Conservation (phyloP, 768 basidiomycete species). For the Auricularia cornea region DNA sequence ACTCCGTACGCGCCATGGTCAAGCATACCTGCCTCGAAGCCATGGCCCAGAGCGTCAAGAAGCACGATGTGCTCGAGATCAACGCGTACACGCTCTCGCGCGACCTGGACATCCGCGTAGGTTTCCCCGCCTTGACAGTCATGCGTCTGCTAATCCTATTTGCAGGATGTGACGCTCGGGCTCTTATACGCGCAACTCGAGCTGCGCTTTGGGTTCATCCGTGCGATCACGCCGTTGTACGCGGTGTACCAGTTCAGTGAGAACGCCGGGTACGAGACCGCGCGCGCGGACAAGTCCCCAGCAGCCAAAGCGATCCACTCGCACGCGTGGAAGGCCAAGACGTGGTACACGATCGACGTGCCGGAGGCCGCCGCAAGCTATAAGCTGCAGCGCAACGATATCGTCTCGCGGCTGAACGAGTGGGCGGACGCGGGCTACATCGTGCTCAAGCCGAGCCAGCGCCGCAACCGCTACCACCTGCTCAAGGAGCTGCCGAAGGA, state of each 20-base stretch:
- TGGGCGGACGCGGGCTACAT: conserved; percentile 34
- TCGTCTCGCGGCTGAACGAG: conserved; percentile 27
- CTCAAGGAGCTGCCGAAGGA: conserved; percentile 28
- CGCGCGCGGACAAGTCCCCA: conserved; percentile 23
- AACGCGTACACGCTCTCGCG: conserved; percentile 8
- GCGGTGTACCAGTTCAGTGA: conserved; percentile 32
- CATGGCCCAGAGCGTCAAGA: conserved; percentile 2
- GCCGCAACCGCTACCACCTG: conserved; percentile 30
- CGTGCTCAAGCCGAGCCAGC: conserved; percentile 29
- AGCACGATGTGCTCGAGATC: conserved; percentile 9
- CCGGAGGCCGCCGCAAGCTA: conserved; percentile 19
- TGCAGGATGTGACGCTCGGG: conserved; percentile 33
- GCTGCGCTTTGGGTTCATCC: conserved; percentile 35
- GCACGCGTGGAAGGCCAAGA: conserved; percentile 22
- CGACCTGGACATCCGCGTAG: conserved; percentile 32
- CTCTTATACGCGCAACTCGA: conserved; percentile 41
- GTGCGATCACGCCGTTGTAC: conserved; percentile 41
- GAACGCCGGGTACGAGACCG: conserved; percentile 18
- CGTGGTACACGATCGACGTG: conserved; percentile 30
- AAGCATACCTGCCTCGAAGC: conserved; percentile 12
- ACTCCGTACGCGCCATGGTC: conserved; percentile 13
- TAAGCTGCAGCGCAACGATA: conserved; percentile 21
- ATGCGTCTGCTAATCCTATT: neutral
- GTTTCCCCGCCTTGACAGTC: conserved; percentile 7
- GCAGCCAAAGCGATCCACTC: conserved; percentile 26